Conservation (phyloP, 2,329 filamentous ascomycete species). For the Colletotrichum orchidophilum region DNA sequence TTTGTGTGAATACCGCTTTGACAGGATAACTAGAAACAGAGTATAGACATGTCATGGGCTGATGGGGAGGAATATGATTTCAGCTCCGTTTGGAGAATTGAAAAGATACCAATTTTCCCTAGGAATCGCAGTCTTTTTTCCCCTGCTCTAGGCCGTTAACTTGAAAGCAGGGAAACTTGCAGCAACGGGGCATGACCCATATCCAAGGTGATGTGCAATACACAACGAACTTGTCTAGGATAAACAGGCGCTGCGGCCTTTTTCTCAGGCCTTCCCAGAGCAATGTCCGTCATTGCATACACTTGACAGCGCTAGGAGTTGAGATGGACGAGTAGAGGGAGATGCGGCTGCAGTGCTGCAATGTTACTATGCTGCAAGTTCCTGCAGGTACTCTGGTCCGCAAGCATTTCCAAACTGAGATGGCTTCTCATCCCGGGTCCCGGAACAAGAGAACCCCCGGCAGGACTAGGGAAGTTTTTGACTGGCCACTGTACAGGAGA, state of each 20-base stretch:
- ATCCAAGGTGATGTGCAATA: not conserved
- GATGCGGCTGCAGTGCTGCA: not conserved
- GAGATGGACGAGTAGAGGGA: not conserved
- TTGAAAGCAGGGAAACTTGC: not conserved
- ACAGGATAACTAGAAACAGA: not conserved
- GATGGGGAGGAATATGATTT: not conserved
- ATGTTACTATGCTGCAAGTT: not conserved
- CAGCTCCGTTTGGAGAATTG: not conserved
- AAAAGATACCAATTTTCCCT: conserved; percentile 21
- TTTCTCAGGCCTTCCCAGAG: not conserved
- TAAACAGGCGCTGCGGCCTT: not conserved
- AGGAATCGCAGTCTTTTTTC: not conserved
- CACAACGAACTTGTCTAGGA: not conserved
- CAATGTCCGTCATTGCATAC: not conserved
- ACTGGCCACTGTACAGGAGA: not conserved
- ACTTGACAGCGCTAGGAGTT: not conserved
- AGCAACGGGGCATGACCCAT: not conserved
- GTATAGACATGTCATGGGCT: conserved; percentile 4
- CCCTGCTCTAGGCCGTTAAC: not conserved
- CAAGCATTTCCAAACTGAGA: conserved; percentile 29
- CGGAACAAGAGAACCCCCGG: not conserved
- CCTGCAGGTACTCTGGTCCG: not conserved
- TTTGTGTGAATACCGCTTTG: not conserved
- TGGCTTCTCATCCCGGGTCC: conserved; percentile 11
- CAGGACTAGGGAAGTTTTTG: not conserved